Percentiles rank a stretch among this genome's conserved stretches.
Conservation (phyloP, 2,329 filamentous ascomycete species). For the Elsinoe perseae region DNA sequence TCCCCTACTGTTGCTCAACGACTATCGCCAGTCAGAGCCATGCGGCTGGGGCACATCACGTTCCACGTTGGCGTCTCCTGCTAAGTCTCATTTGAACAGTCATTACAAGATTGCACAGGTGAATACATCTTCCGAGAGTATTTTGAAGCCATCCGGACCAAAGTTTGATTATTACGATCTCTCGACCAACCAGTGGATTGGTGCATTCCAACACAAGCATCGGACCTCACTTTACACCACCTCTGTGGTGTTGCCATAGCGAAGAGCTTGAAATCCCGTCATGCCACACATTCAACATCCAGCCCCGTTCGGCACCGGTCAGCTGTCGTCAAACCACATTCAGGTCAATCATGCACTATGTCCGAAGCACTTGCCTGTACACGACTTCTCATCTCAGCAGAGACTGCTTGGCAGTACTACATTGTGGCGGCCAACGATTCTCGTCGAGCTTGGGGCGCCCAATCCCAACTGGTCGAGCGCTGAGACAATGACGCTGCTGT, state of each 20-base stretch:
- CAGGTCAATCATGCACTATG: constrained; percentile 45
- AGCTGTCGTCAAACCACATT: constrained; percentile 28
- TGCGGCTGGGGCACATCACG: constrained; percentile 20
- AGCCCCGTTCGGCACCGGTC: constrained; percentile 41
- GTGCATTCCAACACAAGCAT: constrained; percentile 17
- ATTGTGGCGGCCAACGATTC: constrained; percentile 43
- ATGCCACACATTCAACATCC: constrained; percentile 33
- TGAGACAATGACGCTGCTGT: constrained; percentile 43
- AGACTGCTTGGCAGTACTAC: constrained; percentile 39
- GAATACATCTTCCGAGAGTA: constrained; percentile 34
- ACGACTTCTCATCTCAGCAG: constrained; percentile 50
- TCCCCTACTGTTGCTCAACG: constrained; percentile 24
- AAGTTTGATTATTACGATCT: constrained; percentile 44
- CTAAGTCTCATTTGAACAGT: constrained; percentile 41
- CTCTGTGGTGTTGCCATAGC: constrained; percentile 39
- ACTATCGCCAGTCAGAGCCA: constrained; percentile 29
- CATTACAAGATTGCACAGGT: constrained; percentile 42
- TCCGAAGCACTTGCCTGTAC: constrained; percentile 39
- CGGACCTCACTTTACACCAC: constrained; percentile 37
- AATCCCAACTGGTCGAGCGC: constrained; percentile 54
- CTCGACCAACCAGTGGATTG: constrained; percentile 34
- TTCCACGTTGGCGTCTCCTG: constrained; percentile 32
- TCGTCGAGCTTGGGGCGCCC: constrained; percentile 46
- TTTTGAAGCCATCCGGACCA: constrained; percentile 43
- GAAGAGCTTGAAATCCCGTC: constrained; percentile 25